Evolutionary conservation across 2,329 filamentous ascomycete species (phyloP).

Genomic region (Microdochium nivale): DNA sequence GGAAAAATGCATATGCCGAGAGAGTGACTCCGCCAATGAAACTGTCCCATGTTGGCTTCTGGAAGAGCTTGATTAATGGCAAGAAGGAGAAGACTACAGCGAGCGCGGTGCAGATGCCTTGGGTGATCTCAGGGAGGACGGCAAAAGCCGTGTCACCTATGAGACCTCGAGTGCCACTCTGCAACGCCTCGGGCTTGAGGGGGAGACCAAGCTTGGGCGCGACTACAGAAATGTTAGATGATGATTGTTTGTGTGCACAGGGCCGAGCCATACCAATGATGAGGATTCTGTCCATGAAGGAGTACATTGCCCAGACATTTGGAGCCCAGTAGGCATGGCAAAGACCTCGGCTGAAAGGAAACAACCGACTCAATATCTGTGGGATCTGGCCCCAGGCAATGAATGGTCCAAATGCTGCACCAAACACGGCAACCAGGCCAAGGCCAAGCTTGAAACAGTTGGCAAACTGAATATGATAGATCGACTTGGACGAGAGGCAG

Average conservation of each 20-base stretch:
- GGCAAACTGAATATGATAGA: constrained; percentile 65
- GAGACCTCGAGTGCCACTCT: constrained; percentile 85
- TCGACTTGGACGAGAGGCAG: constrained; percentile 69
- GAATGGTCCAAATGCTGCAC: constrained; percentile 84
- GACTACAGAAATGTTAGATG: constrained; percentile 43
- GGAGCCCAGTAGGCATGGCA: constrained; percentile 99
- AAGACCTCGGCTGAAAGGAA: constrained; percentile 86
- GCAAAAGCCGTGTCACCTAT: constrained; percentile 93
- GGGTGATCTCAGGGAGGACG: constrained; percentile 78
- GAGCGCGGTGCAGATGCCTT: constrained; percentile 69
- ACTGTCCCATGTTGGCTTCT: constrained; percentile 72
- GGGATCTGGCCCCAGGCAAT: constrained; percentile 70
- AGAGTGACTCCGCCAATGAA: constrained; percentile 87
- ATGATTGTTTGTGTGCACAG: not conserved
- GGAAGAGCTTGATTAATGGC: constrained; percentile 74
- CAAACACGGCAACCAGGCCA: constrained; percentile 64
- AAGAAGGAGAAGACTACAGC: constrained; percentile 77
- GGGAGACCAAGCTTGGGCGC: constrained; percentile 72
- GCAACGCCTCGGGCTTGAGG: constrained; percentile 65
- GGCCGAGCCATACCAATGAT: constrained; percentile 59
- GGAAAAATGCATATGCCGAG: constrained; percentile 91
- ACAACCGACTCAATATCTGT: constrained; percentile 76
- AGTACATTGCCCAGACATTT: constrained; percentile 95
- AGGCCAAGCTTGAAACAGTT: constrained; percentile 79
- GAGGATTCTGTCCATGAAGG: constrained; percentile 74